Evolutionary conservation across 768 basidiomycete species (phyloP).

Genomic region (Tricholoma bakamatsutake): DNA sequence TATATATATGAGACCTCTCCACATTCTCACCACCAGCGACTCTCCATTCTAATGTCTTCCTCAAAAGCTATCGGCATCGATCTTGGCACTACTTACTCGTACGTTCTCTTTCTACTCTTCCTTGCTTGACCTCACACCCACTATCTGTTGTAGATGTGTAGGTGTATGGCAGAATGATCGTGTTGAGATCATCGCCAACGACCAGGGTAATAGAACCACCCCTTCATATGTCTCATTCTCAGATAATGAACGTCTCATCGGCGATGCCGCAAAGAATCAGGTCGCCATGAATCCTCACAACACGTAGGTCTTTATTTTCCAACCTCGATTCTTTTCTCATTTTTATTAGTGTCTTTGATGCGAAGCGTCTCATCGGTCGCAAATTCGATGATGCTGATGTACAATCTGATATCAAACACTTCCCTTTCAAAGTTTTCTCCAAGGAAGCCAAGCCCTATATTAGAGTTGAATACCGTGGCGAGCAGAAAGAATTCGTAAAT

Average conservation of each 20-base stretch:
- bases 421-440: conserved; percentile 89
- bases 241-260: conserved; percentile 93
- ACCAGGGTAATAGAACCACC: conserved; percentile 92
- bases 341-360: conserved; percentile 79
- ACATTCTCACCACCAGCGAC: conserved; percentile 8
- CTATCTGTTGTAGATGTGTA: conserved; percentile 64
- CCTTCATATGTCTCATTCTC: conserved; percentile 96
- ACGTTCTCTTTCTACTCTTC: conserved; percentile 23
- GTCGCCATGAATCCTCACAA: conserved; percentile 98
- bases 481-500: conserved; percentile 88
- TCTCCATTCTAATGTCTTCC: conserved; percentile 37
- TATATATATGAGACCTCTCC: conserved; percentile 20
- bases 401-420: conserved; percentile 81
- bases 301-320: conserved; percentile 41
- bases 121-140: conserved; percentile 4
- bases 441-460: conserved; percentile 87
- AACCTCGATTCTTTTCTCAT: conserved; percentile 2
- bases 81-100: conserved; percentile 93
- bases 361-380: conserved; percentile 96
- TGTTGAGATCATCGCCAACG: conserved; percentile 96
- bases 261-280: conserved; percentile 98
- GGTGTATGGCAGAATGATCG: conserved; percentile 99
- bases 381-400: conserved; percentile 85
- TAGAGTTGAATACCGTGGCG: conserved; percentile 86
- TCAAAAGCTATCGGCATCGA: conserved; percentile 89